Percentiles rank a stretch among this genome's conserved stretches.
phyloP scores from a whole-genome alignment of 2,329 filamentous ascomycete species.

The Exophiala sideris region DNA sequence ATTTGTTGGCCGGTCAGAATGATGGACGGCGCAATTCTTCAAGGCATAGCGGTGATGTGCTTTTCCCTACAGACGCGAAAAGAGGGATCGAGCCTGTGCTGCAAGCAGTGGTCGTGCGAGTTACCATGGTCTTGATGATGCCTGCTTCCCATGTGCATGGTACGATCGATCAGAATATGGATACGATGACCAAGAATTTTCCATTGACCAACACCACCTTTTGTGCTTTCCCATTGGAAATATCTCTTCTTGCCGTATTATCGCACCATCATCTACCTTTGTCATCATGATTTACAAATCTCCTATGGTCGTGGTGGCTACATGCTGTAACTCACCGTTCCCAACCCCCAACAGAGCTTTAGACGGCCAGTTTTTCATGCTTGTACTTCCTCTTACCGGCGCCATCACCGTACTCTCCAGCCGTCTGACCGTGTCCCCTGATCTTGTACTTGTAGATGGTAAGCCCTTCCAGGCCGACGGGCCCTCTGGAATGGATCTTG shows the following conservation, averaged over 20 bases:
- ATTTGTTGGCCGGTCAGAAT: background rate
- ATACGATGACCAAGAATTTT: no score
- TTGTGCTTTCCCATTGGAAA: no score
- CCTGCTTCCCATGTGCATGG: background rate
- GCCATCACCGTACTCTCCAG: conserved; percentile 63
- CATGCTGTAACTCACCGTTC: no score
- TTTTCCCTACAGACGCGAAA: background rate
- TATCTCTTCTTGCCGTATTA: no score
- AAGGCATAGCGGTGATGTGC: conserved; percentile 16
- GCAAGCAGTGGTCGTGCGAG: background rate
- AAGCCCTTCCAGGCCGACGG: conserved; percentile 88
- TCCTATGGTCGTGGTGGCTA: no score
- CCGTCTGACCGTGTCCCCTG: conserved; percentile 77
- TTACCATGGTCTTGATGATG: background rate
- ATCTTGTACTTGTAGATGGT: conserved; percentile 98
- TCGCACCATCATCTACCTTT: no score
- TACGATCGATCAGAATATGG: background rate
- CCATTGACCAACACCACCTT: no score
- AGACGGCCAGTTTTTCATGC: conserved; percentile 49
- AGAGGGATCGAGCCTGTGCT: background rate
- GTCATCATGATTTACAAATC: no score
- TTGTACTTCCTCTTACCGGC: conserved; percentile 54
- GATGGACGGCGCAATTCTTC: background rate
- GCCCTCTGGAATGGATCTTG: conserved; percentile 92
- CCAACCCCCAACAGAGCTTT: background rate